A percentile compares a stretch with the other conserved stretches of the same genome.
Conservation (phyloP, 192 early-diverging fungal genomes). For the Coemansia guatemalensis region DNA sequence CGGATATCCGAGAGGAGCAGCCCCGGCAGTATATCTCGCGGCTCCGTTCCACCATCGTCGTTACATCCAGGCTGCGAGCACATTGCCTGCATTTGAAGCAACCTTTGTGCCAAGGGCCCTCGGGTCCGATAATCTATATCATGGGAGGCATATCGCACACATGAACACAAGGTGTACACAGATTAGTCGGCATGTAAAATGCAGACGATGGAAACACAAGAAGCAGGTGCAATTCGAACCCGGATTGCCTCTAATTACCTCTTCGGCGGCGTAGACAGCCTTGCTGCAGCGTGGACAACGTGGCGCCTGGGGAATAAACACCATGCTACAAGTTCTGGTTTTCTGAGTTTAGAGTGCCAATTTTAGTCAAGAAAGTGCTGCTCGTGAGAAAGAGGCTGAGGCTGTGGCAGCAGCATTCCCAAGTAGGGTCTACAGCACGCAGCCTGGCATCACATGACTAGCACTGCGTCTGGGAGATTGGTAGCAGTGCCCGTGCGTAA, state of each 20-base stretch:
- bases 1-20: conserved; percentile 31
- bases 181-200: neutral
- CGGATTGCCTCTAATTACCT: conserved; percentile 19
- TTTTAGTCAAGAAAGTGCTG: neutral
- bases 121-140: conserved; percentile 45
- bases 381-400: neutral
- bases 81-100: conserved; percentile 51
- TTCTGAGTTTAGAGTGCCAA: neutral
- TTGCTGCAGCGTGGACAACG: conserved; percentile 55
- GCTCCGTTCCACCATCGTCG: conserved; percentile 45
- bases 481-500: too few relatives aligned
- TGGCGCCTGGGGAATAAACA: conserved; percentile 36
- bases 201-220: neutral
- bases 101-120: conserved; percentile 48
- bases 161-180: neutral
- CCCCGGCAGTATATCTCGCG: conserved; percentile 49
- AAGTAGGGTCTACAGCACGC: neutral
- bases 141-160: neutral
- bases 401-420: neutral
- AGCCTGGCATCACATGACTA: neutral
- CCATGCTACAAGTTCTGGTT: conserved; percentile 11
- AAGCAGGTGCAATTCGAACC: neutral
- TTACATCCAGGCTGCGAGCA: conserved; percentile 23
- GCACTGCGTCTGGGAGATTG: neutral
- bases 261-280: conserved; percentile 53